Evolutionary conservation across 177 flowering plant genomes (phyloP).

Genomic region (Vitis hybrid): DNA sequence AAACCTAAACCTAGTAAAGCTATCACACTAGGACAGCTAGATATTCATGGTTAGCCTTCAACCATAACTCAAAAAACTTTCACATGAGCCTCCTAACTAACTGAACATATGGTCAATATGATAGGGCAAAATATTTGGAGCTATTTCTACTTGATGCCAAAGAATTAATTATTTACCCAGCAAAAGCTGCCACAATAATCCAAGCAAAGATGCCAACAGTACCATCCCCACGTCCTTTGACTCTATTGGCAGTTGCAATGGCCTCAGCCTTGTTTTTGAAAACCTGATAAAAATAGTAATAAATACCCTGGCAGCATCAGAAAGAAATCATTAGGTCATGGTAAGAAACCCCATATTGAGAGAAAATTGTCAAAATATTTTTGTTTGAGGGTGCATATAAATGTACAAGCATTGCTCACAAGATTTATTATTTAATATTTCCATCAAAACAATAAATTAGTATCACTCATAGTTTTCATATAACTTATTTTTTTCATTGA

Average conservation of each 20-base stretch:
- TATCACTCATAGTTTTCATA: too few species aligned
- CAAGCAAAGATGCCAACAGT: conserved; percentile 72
- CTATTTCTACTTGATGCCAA: not conserved
- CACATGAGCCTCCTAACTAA: not conserved
- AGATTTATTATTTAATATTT: too few species aligned
- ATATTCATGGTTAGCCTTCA: too few species aligned
- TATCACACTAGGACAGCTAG: too few species aligned
- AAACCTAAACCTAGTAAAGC: too few species aligned
- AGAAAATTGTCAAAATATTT: not conserved
- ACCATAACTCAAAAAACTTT: not conserved
- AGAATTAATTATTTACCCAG: conserved; percentile 42
- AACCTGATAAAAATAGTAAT: conserved; percentile 77
- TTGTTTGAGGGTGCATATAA: too few species aligned
- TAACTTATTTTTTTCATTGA: too few species aligned
- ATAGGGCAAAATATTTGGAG: not conserved
- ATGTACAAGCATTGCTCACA: too few species aligned
- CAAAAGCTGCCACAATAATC: conserved; percentile 73
- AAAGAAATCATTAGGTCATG: conserved; percentile 3
- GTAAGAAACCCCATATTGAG: not conserved
- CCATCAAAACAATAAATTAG: too few species aligned
- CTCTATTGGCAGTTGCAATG: conserved; percentile 47
- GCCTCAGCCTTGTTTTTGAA: conserved; percentile 78
- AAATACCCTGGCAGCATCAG: conserved; percentile 52
- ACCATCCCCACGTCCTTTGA: conserved; percentile 69
- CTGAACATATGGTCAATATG: not conserved